Evolutionary conservation across 2,329 filamentous ascomycete species (phyloP), one percentile per base, ranked within the genome.

Genomic region (Thielaviopsis euricoi): DNA sequence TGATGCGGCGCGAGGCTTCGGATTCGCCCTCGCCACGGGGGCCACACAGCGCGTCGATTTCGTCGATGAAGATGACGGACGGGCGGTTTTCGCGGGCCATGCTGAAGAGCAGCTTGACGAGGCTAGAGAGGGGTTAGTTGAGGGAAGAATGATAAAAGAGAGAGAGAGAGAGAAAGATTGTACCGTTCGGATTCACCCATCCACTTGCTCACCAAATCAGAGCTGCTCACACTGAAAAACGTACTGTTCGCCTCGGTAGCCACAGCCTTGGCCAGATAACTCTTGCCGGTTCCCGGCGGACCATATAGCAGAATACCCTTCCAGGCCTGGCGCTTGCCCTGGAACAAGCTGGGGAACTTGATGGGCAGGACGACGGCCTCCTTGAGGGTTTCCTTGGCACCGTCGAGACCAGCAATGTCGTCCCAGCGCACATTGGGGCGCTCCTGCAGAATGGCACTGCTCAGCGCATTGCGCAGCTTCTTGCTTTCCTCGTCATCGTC

Each of bases 141-240:
- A 65, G 25, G 29, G 2, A 17, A 13, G 26, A 7, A 12, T 22
- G 21, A n/a, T 7, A 10, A 19, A 63, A 23, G 7, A 29, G 10
- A 15, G 55, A 65, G 29, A 64, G 62, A 17, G 2, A 29, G 33
- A 15, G 25, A 19, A 17, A 52, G 53, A 40, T 33, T 68, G 61
- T 74, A 94, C 88, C 89, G 82, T 81, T 98, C 93, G 76, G 87
- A 94, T 73, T 98, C 93, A 74, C 93, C 93, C 93, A 98, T 98
- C 93, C 93, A 98, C 70, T 98, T 98, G 70, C 89, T 95, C 61
- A 98, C 93, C 71, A 98, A 71, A 69, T 98, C 93, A 68, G 89
- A 95, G 77, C 88, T 95, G 73, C 88, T 95, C 64, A 98, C 91
- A 67, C 89, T 96, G 79, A 98, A 98, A 70, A 98, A 98, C 3